phyloP scores from a whole-genome alignment of 2,329 filamentous ascomycete species.

The Exophiala mesophila region DNA sequence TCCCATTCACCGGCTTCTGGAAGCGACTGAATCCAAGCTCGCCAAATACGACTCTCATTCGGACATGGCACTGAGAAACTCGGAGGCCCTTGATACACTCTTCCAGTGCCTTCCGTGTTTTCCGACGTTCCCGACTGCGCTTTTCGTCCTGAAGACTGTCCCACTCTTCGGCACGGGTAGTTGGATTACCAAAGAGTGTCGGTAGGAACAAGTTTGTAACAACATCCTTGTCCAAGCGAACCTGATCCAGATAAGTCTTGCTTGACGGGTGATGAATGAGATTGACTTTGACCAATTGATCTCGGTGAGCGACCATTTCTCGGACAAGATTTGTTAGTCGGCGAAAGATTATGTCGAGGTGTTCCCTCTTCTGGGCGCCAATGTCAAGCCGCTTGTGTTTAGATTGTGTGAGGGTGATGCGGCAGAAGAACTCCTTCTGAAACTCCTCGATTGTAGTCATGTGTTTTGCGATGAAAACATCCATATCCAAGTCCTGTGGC shows the following conservation, averaged over 20 bases:
- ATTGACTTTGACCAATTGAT: constrained; percentile 17
- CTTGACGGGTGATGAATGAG: constrained; percentile 19
- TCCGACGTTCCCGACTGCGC: constrained; percentile 30
- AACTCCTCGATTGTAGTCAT: constrained; percentile 16
- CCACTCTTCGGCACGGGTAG: constrained; percentile 25
- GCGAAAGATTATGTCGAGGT: constrained; percentile 13
- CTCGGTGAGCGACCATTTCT: constrained; percentile 19
- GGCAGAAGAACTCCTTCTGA: constrained; percentile 11
- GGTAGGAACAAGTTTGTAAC: constrained; percentile 14
- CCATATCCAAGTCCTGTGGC: constrained; percentile 22
- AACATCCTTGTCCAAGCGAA: constrained; percentile 18
- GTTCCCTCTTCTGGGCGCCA: constrained; percentile 9
- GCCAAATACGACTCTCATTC: constrained; percentile 41
- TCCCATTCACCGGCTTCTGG: constrained; percentile 27
- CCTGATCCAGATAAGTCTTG: constrained; percentile 19
- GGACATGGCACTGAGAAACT: constrained; percentile 33
- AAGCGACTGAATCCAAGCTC: constrained; percentile 37
- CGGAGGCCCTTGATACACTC: constrained; percentile 31
- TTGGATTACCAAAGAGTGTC: constrained; percentile 23
- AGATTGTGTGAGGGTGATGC: constrained; percentile 11
- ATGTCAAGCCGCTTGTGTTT: constrained; percentile 12
- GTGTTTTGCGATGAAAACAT: constrained; percentile 18
- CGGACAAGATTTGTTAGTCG: constrained; percentile 23
- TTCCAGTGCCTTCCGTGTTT: constrained; percentile 30
- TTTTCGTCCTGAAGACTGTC: constrained; percentile 22